These are phyloP conservation scores for Aureobasidium leucospermi DNA, from an alignment of 2,329 filamentous ascomycete species.

Conservation along the genomic window DNA sequence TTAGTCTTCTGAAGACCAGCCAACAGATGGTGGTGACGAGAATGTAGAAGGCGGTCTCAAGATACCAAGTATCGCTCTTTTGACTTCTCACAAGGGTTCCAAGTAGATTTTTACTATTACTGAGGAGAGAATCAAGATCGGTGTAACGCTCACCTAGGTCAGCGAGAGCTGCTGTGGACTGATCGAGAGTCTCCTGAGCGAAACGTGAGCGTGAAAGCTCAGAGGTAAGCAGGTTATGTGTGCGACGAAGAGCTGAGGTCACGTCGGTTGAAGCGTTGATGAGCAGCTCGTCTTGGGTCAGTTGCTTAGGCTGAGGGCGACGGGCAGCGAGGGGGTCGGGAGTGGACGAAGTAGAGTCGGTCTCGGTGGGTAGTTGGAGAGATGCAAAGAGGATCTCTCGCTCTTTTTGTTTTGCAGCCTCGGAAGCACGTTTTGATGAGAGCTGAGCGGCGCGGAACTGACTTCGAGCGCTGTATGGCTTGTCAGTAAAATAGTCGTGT, in stretches of 20 bases:
- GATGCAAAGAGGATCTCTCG: slow-evolving; percentile 66
- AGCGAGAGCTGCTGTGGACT: slow-evolving; percentile 75
- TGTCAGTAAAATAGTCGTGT: neutral
- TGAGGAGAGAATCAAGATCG: slow-evolving; percentile 68
- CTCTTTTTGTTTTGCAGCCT: slow-evolving; percentile 67
- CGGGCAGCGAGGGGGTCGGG: slow-evolving; percentile 32
- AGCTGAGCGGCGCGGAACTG: slow-evolving; percentile 79
- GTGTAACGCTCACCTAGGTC: slow-evolving; percentile 76
- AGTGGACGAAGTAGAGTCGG: slow-evolving; percentile 21
- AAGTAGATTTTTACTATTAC: slow-evolving; percentile 66
- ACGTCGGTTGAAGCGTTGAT: slow-evolving; percentile 74
- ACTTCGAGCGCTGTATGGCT: slow-evolving; percentile 45
- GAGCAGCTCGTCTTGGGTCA: slow-evolving; percentile 64
- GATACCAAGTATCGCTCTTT: slow-evolving; percentile 97
- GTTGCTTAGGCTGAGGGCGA: slow-evolving; percentile 34
- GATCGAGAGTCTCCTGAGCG: slow-evolving; percentile 77
- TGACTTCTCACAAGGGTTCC: slow-evolving; percentile 74
- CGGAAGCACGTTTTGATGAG: slow-evolving; percentile 65
- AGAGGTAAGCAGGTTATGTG: slow-evolving; percentile 76
- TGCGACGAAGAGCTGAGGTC: slow-evolving; percentile 73
- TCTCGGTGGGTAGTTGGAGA: slow-evolving; percentile 40
- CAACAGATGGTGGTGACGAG: slow-evolving; percentile 70
- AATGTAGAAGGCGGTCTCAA: slow-evolving; percentile 82
- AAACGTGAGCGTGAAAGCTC: slow-evolving; percentile 84
- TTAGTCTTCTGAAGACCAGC: slow-evolving; percentile 73